A percentile compares a stretch with the other conserved stretches of the same genome.
Evolutionary conservation across 2,329 filamentous ascomycete species (phyloP).

Genomic region (Helotiales sp.): DNA sequence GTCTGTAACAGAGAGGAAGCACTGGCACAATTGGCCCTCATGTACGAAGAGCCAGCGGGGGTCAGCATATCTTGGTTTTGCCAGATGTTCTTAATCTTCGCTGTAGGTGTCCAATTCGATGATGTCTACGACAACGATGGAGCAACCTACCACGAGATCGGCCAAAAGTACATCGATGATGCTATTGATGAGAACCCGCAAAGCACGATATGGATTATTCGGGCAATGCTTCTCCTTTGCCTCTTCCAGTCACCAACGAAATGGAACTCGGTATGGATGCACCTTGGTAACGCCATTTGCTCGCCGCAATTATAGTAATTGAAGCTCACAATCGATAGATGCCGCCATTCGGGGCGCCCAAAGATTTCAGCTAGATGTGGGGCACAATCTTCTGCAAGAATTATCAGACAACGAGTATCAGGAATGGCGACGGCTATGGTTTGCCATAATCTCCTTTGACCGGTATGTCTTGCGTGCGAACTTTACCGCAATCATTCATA

Average conservation of each 20-base stretch:
- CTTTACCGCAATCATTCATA: conserved; percentile 10
- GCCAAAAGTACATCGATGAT: conserved; percentile 27
- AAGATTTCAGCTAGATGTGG: conserved; percentile 24
- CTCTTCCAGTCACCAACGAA: conserved; percentile 26
- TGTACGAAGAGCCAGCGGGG: conserved; percentile 21
- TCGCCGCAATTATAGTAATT: conserved; percentile 11
- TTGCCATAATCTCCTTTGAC: conserved; percentile 26
- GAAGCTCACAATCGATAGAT: conserved; percentile 23
- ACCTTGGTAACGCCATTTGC: conserved; percentile 25
- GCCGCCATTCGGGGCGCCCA: conserved; percentile 26
- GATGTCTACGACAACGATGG: conserved; percentile 25
- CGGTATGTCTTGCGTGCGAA: conserved; percentile 20
- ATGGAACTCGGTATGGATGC: conserved; percentile 24
- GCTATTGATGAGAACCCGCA: conserved; percentile 27
- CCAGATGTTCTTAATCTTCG: conserved; percentile 30
- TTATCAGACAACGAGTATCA: conserved; percentile 27
- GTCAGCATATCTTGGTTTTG: conserved; percentile 29
- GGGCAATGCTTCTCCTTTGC: conserved; percentile 28
- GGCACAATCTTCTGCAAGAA: conserved; percentile 24
- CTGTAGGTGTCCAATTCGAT: conserved; percentile 28
- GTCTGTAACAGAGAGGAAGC: conserved; percentile 23
- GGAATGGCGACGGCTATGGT: conserved; percentile 27
- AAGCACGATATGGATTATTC: conserved; percentile 29
- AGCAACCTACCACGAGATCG: conserved; percentile 21
- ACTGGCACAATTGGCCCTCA: conserved; percentile 21